Evolutionary conservation across 306 rosid species (phyloP), one percentile per base, ranked within the genome.

Genomic region (Trifolium pratense): DNA sequence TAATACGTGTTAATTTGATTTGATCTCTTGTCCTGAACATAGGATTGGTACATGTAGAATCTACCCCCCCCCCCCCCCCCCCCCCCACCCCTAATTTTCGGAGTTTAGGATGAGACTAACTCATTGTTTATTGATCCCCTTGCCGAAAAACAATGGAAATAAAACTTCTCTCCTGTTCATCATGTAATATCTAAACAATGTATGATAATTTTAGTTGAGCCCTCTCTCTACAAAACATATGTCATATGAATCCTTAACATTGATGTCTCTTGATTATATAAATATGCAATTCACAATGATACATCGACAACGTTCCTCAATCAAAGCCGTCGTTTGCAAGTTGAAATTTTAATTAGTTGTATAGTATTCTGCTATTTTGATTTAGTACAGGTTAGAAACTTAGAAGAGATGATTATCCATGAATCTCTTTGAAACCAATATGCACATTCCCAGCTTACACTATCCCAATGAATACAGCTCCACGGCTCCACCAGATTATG

Each of bases 401-500:
- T 17, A 36, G 45, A 17, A 61, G 18, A 36, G 31, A 37, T 77
- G 29, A 78, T 85, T 65, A 66, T 37, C 42, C 17, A 37, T 71
- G 68, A 32, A 32, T 45, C 48, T 76, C 57, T 76, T 59, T 77
- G 48, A 74, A 87, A 84, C 91, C 88, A 4, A 81, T 78, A 21
- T 89, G 88, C 78, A 90, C 91, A 34, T 26, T 75, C 51, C 87
- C 90, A 7, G 86, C 31, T 26, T 26, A 26, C 31, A 26, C 5
- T 26, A 3, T 26, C 4, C 31, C 31, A 26, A 26, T 73, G 61
- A 81, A 87, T 1, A 60, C 68, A 42, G 75, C 71, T 76, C 75
- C 87, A 60, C 68, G 36, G 75, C 71, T 76, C 75, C 87, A 39
- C 83, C 88, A 53, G 90, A 88, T 59, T 92, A 85, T 83, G 96